A percentile compares a stretch with the other conserved stretches of the same genome.
Conservation (phyloP, 495 filamentous ascomycete genomes). For the Bathelium albidoporum region DNA sequence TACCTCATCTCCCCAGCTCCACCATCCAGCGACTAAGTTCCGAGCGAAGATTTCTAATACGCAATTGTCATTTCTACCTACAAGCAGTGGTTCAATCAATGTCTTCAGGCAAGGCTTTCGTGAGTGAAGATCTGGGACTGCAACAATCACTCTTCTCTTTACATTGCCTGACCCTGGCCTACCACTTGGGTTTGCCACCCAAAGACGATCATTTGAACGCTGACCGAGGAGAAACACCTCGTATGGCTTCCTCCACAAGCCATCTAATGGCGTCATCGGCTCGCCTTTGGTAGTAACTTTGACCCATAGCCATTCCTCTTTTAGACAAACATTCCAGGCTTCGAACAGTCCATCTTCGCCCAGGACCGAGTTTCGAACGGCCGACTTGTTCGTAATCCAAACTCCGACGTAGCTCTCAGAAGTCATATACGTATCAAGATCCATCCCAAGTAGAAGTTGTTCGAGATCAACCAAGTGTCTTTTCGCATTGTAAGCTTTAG, state of each 20-base stretch:
- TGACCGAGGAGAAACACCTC: slow-evolving; percentile 66
- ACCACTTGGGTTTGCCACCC: background rate
- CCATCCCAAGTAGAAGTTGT: slow-evolving; percentile 42
- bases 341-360: slow-evolving; percentile 44
- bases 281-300: slow-evolving; percentile 67
- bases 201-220: background rate
- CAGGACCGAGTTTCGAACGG: slow-evolving; percentile 49
- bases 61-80: slow-evolving; percentile 37
- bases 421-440: slow-evolving; percentile 46
- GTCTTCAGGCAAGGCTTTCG: slow-evolving; percentile 67
- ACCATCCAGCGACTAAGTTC: slow-evolving; percentile 79
- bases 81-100: slow-evolving; percentile 44
- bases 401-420: slow-evolving; percentile 54
- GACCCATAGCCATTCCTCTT: slow-evolving; percentile 87
- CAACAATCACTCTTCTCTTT: slow-evolving; percentile 52
- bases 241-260: slow-evolving; percentile 73
- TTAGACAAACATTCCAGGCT: slow-evolving; percentile 50
- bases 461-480: slow-evolving; percentile 24
- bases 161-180: slow-evolving; percentile 12
- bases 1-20: slow-evolving; percentile 79
- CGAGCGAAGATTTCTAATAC: slow-evolving; percentile 84
- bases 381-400: slow-evolving; percentile 79
- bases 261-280: slow-evolving; percentile 57
- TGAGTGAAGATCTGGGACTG: slow-evolving; percentile 85
- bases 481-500: slow-evolving; percentile 49